Conservation (phyloP, 441 rosid genomes). For the Geranium incanum region DNA sequence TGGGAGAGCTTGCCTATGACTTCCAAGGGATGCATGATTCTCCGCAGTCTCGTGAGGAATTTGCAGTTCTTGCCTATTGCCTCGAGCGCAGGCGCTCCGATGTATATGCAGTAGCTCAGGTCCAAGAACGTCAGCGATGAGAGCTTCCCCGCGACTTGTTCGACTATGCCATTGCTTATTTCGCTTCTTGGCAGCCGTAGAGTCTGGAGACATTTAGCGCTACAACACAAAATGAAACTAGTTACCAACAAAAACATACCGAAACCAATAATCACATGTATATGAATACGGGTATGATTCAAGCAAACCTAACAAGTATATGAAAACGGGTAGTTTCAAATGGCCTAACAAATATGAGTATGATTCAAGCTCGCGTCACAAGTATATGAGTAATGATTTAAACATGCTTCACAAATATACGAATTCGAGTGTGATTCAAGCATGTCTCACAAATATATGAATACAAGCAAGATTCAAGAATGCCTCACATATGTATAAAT, state of each 20-base stretch:
- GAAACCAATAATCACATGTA: background rate
- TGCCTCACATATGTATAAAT: background rate
- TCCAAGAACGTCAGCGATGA: conserved; percentile 20
- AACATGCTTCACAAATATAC: background rate
- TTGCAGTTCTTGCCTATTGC: conserved; percentile 23
- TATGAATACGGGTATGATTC: background rate
- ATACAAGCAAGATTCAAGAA: background rate
- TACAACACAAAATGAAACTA: conserved; percentile 13
- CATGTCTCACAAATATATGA: background rate
- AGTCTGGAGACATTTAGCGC: conserved; percentile 23
- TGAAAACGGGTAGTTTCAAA: too few relatives aligned
- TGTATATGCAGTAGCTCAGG: conserved; percentile 21
- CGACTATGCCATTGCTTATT: conserved; percentile 18
- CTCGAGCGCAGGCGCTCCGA: conserved; percentile 20
- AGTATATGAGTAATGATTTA: background rate
- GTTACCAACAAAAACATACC: conserved; percentile 4
- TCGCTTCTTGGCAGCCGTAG: conserved; percentile 23
- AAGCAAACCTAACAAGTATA: too few relatives aligned
- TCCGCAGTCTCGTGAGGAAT: conserved; percentile 14
- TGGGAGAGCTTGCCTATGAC: conserved; percentile 12
- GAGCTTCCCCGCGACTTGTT: conserved; percentile 21
- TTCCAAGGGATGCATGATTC: conserved; percentile 20
- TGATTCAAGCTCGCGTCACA: background rate
- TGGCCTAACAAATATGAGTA: too few relatives aligned
- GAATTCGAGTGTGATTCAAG: background rate